A percentile compares a stretch with the other conserved stretches of the same genome.
phyloP scores from a whole-genome alignment of 495 filamentous ascomycete species.

The Corynascus novoguineensis region DNA sequence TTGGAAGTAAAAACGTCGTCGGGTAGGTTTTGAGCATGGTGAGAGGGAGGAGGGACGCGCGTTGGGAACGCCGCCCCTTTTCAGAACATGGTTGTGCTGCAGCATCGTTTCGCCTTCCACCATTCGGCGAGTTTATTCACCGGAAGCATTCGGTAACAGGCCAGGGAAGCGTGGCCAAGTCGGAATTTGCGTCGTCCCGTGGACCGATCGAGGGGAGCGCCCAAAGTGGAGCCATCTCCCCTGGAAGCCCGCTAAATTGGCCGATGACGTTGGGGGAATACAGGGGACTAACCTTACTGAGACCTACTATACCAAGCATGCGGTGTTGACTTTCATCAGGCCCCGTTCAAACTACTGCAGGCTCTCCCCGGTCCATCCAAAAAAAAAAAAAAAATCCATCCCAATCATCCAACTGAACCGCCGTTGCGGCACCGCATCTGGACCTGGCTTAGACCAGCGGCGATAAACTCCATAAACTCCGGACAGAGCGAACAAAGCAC shows the following conservation, averaged over 20 bases:
- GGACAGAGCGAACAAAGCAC: background rate
- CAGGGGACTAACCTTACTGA: no score
- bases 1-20: slow-evolving; percentile 19
- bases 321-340: no score
- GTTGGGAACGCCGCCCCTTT: slow-evolving; percentile 22
- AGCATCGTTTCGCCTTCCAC: no score
- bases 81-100: slow-evolving; percentile 1
- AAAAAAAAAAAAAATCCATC: background rate
- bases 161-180: background rate
- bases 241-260: background rate
- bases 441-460: background rate
- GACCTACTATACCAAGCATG: no score
- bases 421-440: background rate
- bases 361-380: no score
- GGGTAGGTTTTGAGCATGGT: slow-evolving; percentile 31
- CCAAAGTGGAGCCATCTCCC: no score
- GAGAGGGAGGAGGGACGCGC: slow-evolving; percentile 8
- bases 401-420: background rate
- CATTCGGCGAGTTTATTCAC: background rate
- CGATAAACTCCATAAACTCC: slow-evolving; percentile 9
- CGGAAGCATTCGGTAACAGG: background rate
- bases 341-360: no score
- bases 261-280: slow-evolving; percentile 6
- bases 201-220: no score
- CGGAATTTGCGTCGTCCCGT: slow-evolving; percentile 29